Evolutionary conservation across 176 grass and related monocot species (phyloP).

Genomic region (Saccharum spontaneum): DNA sequence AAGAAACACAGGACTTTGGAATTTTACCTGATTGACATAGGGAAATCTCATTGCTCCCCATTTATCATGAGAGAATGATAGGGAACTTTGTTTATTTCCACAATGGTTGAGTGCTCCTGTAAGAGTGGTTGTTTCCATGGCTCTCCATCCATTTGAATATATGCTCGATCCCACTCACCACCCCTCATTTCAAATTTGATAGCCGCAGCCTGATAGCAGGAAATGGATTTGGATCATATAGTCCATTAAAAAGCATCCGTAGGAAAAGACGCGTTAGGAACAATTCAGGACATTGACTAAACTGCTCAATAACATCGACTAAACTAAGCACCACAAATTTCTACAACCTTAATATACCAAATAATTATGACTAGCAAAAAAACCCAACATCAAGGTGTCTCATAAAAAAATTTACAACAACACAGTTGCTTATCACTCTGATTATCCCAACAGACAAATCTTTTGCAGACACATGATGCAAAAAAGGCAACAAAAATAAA

Average conservation of each 20-base stretch:
- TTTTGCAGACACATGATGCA: background rate
- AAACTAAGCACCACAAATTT: background rate
- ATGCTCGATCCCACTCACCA: conserved; percentile 69
- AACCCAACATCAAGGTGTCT: background rate
- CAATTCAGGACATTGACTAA: background rate
- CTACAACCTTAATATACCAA: background rate
- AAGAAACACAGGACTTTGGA: background rate
- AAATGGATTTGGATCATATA: background rate
- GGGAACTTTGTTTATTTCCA: conserved; percentile 82
- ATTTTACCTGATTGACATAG: conserved; percentile 34
- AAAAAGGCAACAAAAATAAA: background rate
- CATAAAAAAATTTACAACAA: background rate
- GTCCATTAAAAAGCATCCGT: background rate
- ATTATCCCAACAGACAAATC: background rate
- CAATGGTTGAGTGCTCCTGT: conserved; percentile 64
- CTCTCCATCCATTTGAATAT: conserved; percentile 93
- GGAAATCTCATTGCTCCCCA: conserved; percentile 50
- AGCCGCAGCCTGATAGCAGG: conserved; percentile 67
- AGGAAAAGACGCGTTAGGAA: background rate
- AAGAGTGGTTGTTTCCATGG: conserved; percentile 84
- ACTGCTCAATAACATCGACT: background rate
- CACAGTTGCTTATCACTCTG: background rate
- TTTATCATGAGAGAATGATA: conserved; percentile 77
- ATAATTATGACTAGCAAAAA: background rate
- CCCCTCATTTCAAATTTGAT: conserved; percentile 91